phyloP scores from a whole-genome alignment of 1,139 yeast species.

The Sugiyamaella sp. region DNA sequence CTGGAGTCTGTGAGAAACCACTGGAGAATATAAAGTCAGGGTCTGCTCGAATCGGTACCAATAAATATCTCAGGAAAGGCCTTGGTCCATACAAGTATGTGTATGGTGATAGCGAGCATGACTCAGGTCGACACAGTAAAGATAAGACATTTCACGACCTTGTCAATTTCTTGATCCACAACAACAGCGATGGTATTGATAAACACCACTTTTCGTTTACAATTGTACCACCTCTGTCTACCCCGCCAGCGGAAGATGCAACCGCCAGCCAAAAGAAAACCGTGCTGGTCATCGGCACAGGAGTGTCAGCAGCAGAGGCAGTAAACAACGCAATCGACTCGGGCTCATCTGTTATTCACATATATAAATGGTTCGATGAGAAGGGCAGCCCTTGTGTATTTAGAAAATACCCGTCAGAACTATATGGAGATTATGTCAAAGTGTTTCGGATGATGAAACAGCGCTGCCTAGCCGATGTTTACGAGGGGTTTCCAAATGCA shows the following conservation, averaged over 20 bases:
- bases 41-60: not conserved
- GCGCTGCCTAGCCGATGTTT: slow-evolving; percentile 19
- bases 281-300: slow-evolving; percentile 41
- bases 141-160: not conserved
- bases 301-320: slow-evolving; percentile 45
- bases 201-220: slow-evolving; percentile 21
- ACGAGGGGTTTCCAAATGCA: slow-evolving; percentile 40
- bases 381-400: slow-evolving; percentile 36
- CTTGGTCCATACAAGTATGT: not conserved
- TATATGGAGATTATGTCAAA: slow-evolving; percentile 42
- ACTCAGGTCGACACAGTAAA: not conserved
- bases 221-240: slow-evolving; percentile 27
- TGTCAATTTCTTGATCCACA: not conserved
- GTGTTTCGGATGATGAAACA: slow-evolving; percentile 37
- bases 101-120: not conserved
- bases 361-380: slow-evolving; percentile 38
- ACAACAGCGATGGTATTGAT: not conserved
- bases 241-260: slow-evolving; percentile 26
- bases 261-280: slow-evolving; percentile 6
- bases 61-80: not conserved
- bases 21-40: slow-evolving; percentile 3
- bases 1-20: slow-evolving; percentile 40
- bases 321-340: slow-evolving; percentile 25
- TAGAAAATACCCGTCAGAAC: slow-evolving; percentile 38
- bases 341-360: slow-evolving; percentile 32